A percentile compares a stretch with the other conserved stretches of the same genome.
These are phyloP conservation scores for Scutellaria barbata DNA, from an alignment of 257 asterid genomes.

Conservation along the genomic window DNA sequence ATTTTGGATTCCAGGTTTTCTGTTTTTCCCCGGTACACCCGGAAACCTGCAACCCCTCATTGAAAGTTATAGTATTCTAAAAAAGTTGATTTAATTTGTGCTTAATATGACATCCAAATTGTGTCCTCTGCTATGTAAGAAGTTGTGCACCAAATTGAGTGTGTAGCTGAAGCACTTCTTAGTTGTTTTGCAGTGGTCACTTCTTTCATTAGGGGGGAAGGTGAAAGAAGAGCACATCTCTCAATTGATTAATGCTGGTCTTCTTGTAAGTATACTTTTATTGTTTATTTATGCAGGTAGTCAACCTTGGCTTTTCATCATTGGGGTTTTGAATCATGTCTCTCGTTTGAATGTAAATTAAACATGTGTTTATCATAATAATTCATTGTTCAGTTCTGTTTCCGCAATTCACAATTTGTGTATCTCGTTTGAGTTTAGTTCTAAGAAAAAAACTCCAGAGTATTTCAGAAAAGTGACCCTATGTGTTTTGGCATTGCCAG, in stretches of 20 bases:
- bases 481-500: neutral
- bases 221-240: conserved; percentile 90
- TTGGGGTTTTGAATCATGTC: conserved; percentile 7
- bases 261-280: conserved; percentile 63
- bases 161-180: conserved; percentile 29
- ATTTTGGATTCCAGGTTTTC: neutral
- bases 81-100: neutral
- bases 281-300: no score
- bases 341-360: no score
- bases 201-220: conserved; percentile 82
- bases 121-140: neutral
- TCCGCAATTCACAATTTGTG: no score
- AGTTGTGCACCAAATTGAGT: neutral
- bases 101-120: neutral
- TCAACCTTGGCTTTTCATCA: neutral
- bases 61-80: neutral
- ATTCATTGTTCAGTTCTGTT: no score
- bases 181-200: conserved; percentile 66
- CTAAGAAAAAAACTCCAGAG: no score
- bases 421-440: no score
- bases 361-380: no score
- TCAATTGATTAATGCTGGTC: conserved; percentile 80
- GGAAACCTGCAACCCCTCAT: neutral
- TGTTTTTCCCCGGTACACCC: neutral
- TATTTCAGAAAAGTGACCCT: no score